phyloP scores from a whole-genome alignment of 345 rosid species.

The Euphorbia peplus region DNA sequence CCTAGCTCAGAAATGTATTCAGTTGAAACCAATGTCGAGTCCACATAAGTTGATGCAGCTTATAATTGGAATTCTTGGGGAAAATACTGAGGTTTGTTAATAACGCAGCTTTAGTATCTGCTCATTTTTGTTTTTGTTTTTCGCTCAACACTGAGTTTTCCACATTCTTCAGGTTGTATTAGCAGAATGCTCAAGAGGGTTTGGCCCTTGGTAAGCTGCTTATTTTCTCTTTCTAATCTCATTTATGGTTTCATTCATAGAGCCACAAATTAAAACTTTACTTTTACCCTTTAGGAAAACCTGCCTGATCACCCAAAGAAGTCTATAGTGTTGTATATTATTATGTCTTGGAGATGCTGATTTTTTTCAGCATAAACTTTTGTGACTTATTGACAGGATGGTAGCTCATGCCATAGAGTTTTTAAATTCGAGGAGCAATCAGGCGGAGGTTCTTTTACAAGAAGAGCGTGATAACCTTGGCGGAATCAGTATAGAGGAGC shows the following conservation, averaged over 20 bases:
- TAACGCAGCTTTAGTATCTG: background rate
- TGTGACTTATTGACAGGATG: conserved; percentile 62
- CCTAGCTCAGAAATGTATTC: conserved; percentile 80
- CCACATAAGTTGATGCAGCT: conserved; percentile 71
- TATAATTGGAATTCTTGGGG: conserved; percentile 78
- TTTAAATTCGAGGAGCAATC: conserved; percentile 72
- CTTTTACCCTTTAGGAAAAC: background rate
- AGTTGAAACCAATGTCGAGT: conserved; percentile 56
- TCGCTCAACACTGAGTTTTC: background rate
- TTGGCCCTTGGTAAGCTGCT: conserved; percentile 85
- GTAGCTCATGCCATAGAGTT: conserved; percentile 85
- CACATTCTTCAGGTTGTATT: conserved; percentile 66
- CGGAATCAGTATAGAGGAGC: conserved; percentile 81
- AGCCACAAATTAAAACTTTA: background rate
- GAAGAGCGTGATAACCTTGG: conserved; percentile 71
- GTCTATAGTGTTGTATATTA: background rate
- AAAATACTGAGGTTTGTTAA: conserved; percentile 70
- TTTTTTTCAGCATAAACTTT: conserved; percentile 3
- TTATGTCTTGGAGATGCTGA: conserved; percentile 5
- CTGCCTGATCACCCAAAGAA: background rate
- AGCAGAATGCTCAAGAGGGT: conserved; percentile 88
- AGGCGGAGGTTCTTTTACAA: conserved; percentile 68
- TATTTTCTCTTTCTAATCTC: conserved; percentile 9
- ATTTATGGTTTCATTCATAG: background rate
- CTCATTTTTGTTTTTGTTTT: background rate